These are phyloP conservation scores for Schizosaccharomyces osmophilus DNA, from an alignment of 805 yeast genomes.

Conservation along the genomic window DNA sequence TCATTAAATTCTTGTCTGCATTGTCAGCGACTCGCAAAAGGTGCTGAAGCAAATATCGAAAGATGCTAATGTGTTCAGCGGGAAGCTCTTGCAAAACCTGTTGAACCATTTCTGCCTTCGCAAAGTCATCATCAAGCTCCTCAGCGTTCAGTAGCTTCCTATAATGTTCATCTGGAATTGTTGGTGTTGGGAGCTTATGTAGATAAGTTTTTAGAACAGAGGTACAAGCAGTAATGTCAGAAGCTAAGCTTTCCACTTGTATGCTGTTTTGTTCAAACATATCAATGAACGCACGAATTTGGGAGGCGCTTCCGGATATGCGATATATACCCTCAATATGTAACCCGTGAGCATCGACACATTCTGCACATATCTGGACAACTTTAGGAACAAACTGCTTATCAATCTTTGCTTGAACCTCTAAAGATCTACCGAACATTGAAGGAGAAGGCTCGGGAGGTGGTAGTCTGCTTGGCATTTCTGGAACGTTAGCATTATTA, in stretches of 20 bases:
- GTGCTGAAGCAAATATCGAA: conserved; percentile 32
- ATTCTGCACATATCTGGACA: conserved; percentile 43
- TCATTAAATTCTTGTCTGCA: conserved; percentile 51
- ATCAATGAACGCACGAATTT: conserved; percentile 25
- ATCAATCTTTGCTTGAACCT: conserved; percentile 39
- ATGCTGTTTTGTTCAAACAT: conserved; percentile 13
- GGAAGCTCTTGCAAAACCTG: not conserved
- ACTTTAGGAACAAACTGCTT: conserved; percentile 41
- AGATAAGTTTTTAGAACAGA: conserved; percentile 70
- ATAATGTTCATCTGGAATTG: conserved; percentile 47
- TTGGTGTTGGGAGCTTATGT: conserved; percentile 62
- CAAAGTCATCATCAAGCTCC: not conserved
- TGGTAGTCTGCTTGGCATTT: not conserved
- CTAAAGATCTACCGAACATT: conserved; percentile 26
- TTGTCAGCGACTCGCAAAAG: conserved; percentile 31
- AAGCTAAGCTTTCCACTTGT: conserved; percentile 6
- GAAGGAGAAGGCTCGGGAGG: not conserved
- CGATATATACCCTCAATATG: conserved; percentile 72
- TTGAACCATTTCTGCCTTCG: too few relatives aligned
- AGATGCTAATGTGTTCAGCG: not conserved
- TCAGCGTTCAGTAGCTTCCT: conserved; percentile 35
- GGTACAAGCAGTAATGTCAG: conserved; percentile 67
- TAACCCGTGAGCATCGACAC: conserved; percentile 56
- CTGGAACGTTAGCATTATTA: not conserved
- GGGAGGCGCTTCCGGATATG: conserved; percentile 60